Conservation (phyloP, 2,329 filamentous ascomycete genomes). For the Fusarium sp. region DNA sequence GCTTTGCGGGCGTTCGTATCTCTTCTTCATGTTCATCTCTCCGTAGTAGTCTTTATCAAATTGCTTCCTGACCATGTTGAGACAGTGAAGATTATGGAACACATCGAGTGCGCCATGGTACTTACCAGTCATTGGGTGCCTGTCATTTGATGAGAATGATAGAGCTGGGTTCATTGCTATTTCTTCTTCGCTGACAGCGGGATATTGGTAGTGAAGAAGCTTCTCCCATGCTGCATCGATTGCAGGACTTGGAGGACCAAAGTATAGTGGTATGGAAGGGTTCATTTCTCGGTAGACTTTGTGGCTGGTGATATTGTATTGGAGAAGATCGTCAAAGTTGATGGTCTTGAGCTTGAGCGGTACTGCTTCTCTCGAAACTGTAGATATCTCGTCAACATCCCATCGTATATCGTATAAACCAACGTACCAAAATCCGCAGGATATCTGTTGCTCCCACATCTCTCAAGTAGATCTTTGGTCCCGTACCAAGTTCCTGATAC, state of each 20-base stretch:
- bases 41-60: neutral
- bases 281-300: neutral
- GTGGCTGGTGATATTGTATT: neutral
- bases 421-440: neutral
- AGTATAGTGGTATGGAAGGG: neutral
- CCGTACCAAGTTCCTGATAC: neutral
- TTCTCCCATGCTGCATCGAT: neutral
- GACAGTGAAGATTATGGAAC: conserved; percentile 3
- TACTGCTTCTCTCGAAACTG: neutral
- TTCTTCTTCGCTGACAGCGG: neutral
- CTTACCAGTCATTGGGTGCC: neutral
- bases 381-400: neutral
- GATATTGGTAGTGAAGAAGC: neutral
- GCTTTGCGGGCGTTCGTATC: neutral
- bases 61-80: neutral
- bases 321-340: neutral
- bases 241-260: neutral
- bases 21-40: neutral
- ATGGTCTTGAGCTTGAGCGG: neutral
- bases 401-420: neutral
- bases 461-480: neutral
- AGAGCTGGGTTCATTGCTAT: neutral
- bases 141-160: neutral
- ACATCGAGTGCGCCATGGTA: neutral
- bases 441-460: neutral